Evolutionary conservation across 805 yeast species (phyloP).

Genomic region (Middelhovenomyces tepae): DNA sequence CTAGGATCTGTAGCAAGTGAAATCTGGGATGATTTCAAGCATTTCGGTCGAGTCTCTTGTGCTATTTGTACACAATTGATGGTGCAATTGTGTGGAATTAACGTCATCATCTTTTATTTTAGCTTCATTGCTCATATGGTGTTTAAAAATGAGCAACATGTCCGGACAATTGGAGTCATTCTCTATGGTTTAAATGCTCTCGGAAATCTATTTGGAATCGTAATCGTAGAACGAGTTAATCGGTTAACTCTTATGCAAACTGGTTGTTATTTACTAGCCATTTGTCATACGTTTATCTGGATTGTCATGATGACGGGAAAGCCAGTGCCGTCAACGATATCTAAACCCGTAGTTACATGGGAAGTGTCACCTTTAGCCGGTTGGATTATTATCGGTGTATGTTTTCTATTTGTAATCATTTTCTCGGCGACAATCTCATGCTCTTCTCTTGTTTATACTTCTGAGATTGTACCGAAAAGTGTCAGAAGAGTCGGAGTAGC

Average conservation of each 20-base stretch:
- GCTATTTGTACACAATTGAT: slow-evolving; percentile 8
- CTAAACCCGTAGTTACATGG: background rate
- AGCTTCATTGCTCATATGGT: slow-evolving; percentile 4
- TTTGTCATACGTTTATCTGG: slow-evolving; percentile 3
- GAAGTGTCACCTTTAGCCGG: slow-evolving; percentile 5
- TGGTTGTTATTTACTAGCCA: background rate
- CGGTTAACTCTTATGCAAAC: slow-evolving; percentile 1
- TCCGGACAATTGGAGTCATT: slow-evolving; percentile 1
- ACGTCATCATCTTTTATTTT: slow-evolving; percentile 5
- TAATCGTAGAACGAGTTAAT: background rate
- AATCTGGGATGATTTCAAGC: too few species aligned
- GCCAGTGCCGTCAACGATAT: too few species aligned
- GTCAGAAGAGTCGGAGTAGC: slow-evolving; percentile 7
- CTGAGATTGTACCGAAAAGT: slow-evolving; percentile 8
- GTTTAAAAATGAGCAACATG: slow-evolving; percentile 8
- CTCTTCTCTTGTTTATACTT: slow-evolving; percentile 9
- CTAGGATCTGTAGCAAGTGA: too few species aligned
- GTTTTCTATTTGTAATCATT: slow-evolving; percentile 8
- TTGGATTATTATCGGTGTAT: slow-evolving; percentile 5
- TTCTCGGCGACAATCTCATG: slow-evolving; percentile 8
- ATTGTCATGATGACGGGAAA: slow-evolving; percentile 1
- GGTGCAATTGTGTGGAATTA: slow-evolving; percentile 13
- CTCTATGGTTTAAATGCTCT: slow-evolving; percentile 2
- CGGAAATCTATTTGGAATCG: slow-evolving; percentile 1
- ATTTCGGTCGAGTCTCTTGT: slow-evolving; percentile 2